Evolutionary conservation across 345 rosid genomes (phyloP).

Genomic region (Reutealis trisperma): DNA sequence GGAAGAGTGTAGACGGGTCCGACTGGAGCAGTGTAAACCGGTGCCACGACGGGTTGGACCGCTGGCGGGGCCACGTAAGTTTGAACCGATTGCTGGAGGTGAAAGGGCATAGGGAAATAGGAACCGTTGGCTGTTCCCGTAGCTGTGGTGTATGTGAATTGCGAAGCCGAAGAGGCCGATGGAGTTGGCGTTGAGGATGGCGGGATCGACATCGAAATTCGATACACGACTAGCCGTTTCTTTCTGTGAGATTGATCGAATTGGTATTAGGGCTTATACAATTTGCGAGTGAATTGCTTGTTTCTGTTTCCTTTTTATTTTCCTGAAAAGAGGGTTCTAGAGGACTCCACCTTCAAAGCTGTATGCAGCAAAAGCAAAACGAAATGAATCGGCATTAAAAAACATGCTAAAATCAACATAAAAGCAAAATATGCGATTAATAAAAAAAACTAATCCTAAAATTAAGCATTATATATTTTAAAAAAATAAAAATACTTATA

Average conservation of each 20-base stretch:
- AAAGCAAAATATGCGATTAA: no score
- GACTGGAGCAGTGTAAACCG: conserved; percentile 44
- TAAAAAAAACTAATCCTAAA: no score
- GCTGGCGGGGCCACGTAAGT: conserved; percentile 42
- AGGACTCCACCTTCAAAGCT: no score
- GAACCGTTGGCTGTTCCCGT: conserved; percentile 28
- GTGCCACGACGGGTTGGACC: conserved; percentile 6
- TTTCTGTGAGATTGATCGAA: not conserved
- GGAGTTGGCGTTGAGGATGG: conserved; percentile 33
- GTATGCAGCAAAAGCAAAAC: no score
- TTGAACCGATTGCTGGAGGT: conserved; percentile 42
- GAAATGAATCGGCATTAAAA: no score
- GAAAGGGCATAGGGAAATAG: conserved; percentile 49
- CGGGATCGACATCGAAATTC: conserved; percentile 42
- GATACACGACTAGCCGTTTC: not conserved
- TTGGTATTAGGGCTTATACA: not conserved
- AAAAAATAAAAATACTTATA: no score
- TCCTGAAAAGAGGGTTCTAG: no score
- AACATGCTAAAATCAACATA: no score
- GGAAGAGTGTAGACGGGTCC: conserved; percentile 71
- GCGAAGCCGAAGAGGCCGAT: conserved; percentile 38
- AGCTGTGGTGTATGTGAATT: conserved; percentile 42
- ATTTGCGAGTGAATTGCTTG: no score
- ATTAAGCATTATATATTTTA: no score
- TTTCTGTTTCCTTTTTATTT: no score